Evolutionary conservation across 2,329 filamentous ascomycete genomes (phyloP).

Genomic region (Beauveria varroae): DNA sequence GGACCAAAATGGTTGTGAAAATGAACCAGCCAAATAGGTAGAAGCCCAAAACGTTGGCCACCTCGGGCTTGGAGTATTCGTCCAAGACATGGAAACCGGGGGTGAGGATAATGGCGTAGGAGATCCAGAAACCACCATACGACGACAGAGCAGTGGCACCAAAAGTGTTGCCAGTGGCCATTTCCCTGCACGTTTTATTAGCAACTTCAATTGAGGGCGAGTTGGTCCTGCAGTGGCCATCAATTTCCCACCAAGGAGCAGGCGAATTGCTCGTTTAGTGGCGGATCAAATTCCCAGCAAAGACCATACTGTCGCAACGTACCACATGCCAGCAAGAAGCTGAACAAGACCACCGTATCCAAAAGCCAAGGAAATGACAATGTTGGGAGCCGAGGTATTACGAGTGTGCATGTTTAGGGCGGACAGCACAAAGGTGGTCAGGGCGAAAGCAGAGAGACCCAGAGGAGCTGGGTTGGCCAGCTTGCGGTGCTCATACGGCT

Average conservation of each 20-base stretch:
- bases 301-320: slow-evolving; percentile 26
- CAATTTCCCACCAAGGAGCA: not conserved
- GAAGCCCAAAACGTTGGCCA: slow-evolving; percentile 57
- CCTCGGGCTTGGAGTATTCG: slow-evolving; percentile 32
- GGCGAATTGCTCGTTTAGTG: too few relatives aligned
- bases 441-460: slow-evolving; percentile 69
- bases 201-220: not conserved
- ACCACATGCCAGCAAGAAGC: slow-evolving; percentile 82
- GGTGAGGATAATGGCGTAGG: slow-evolving; percentile 64
- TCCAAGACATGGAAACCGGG: slow-evolving; percentile 55
- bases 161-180: slow-evolving; percentile 82
- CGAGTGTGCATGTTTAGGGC: slow-evolving; percentile 63
- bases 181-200: slow-evolving; percentile 52
- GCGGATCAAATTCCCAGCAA: too few relatives aligned
- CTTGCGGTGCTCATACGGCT: slow-evolving; percentile 57
- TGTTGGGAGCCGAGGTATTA: slow-evolving; percentile 51
- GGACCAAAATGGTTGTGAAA: slow-evolving; percentile 67
- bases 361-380: slow-evolving; percentile 62
- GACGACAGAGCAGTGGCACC: slow-evolving; percentile 75
- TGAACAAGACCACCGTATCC: slow-evolving; percentile 75
- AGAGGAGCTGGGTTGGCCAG: slow-evolving; percentile 75
- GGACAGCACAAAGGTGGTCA: slow-evolving; percentile 76
- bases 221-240: not conserved
- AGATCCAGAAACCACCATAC: slow-evolving; percentile 79
- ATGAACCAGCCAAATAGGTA: slow-evolving; percentile 79